Conservation (phyloP, 257 asterid species). For the Oldenlandia corymbosa region DNA sequence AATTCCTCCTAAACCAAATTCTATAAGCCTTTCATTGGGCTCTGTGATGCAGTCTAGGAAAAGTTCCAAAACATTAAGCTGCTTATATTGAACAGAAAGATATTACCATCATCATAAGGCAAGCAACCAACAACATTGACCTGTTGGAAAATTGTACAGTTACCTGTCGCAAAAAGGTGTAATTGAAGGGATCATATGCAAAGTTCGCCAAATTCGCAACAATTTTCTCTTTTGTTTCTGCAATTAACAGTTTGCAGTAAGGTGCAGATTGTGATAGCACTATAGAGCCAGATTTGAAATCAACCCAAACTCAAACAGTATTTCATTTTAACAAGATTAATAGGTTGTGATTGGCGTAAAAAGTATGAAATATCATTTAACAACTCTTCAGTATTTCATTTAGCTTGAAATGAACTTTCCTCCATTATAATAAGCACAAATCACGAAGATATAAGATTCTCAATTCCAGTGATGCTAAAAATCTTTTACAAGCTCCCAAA, state of each 20-base stretch:
- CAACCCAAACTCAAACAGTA: neutral
- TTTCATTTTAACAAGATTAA: neutral
- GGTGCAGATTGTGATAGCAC: neutral
- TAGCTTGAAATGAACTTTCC: neutral
- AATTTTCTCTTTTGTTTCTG: slow-evolving; percentile 73
- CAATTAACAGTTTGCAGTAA: slow-evolving; percentile 18
- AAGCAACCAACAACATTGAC: slow-evolving; percentile 4
- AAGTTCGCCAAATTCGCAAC: slow-evolving; percentile 51
- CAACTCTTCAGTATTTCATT: too few relatives aligned
- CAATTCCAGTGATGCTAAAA: too few relatives aligned
- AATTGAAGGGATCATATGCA: slow-evolving; percentile 94
- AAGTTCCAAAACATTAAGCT: slow-evolving; percentile 89
- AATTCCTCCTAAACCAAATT: slow-evolving; percentile 87
- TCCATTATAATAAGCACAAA: neutral
- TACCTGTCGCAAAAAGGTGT: slow-evolving; percentile 80
- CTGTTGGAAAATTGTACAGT: neutral
- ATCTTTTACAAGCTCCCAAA: neutral
- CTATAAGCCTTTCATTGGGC: slow-evolving; percentile 82
- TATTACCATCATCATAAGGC: slow-evolving; percentile 8
- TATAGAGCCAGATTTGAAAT: neutral
- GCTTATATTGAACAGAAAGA: slow-evolving; percentile 21
- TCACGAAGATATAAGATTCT: too few relatives aligned
- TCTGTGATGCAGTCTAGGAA: slow-evolving; percentile 90
- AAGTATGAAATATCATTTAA: neutral
- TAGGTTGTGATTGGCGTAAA: too few relatives aligned